Evolutionary conservation across 768 basidiomycete genomes (phyloP).

Genomic region (Phylloporus arenicola): DNA sequence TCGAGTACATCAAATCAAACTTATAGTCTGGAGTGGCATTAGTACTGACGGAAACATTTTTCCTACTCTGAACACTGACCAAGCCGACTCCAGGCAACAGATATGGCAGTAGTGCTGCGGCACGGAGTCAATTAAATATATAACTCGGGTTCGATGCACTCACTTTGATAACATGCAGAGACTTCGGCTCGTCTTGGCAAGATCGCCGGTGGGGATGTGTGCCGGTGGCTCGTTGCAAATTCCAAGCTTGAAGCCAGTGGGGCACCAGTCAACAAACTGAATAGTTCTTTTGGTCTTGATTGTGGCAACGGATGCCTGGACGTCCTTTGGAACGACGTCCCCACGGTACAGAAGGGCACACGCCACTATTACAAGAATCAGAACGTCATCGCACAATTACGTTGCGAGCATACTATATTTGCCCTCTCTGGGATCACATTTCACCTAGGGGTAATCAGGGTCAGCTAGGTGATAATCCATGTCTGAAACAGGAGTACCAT

Average conservation of each 20-base stretch:
- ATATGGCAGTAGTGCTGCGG: conserved; percentile 82
- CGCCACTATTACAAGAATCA: conserved; percentile 55
- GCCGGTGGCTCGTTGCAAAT: conserved; percentile 97
- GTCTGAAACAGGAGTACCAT: conserved; percentile 53
- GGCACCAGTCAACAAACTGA: conserved; percentile 98
- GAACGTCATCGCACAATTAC: not conserved
- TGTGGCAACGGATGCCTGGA: conserved; percentile 83
- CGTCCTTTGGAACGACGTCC: conserved; percentile 96
- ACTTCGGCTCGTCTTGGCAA: conserved; percentile 89
- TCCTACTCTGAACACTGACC: conserved; percentile 33
- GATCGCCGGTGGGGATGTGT: conserved; percentile 87
- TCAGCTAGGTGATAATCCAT: conserved; percentile 1
- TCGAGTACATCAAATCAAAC: conserved; percentile 97
- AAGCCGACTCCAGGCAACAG: conserved; percentile 88
- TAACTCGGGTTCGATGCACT: conserved; percentile 14
- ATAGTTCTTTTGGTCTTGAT: conserved; percentile 99
- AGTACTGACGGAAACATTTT: not conserved
- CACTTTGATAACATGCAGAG: conserved; percentile 96
- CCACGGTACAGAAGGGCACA: conserved; percentile 91
- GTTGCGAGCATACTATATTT: conserved; percentile 81
- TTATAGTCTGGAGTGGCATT: conserved; percentile 67
- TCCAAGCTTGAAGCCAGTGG: conserved; percentile 97
- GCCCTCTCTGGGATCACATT: conserved; percentile 94
- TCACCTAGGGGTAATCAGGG: conserved; percentile 34
- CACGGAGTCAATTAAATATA: conserved; percentile 2